These are phyloP conservation scores for Monosporascus sp. DNA, from an alignment of 2,329 filamentous ascomycete genomes.

Conservation along the genomic window DNA sequence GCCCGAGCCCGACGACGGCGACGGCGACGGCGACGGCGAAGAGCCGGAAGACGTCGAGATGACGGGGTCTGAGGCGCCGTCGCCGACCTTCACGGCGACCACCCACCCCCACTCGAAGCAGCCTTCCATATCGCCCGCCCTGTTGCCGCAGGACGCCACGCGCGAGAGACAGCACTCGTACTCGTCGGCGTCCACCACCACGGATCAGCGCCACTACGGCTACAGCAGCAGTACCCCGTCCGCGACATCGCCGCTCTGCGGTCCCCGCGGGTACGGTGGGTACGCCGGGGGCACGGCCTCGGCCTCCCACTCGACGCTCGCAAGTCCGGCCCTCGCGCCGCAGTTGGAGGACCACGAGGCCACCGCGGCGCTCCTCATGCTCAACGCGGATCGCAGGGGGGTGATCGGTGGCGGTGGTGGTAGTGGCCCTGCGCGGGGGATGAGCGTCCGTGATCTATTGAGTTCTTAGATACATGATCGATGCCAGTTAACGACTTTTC, in stretches of 20 bases:
- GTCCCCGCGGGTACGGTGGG: slow-evolving; percentile 32
- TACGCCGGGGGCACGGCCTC: slow-evolving; percentile 32
- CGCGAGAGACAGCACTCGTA: slow-evolving; percentile 45
- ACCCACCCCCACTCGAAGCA: slow-evolving; percentile 29
- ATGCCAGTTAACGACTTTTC: neutral
- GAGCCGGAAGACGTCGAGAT: slow-evolving; percentile 54
- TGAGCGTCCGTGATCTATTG: slow-evolving; percentile 51
- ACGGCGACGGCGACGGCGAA: slow-evolving; percentile 27
- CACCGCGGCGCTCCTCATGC: slow-evolving; percentile 80
- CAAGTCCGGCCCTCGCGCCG: slow-evolving; percentile 52
- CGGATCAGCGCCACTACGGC: slow-evolving; percentile 37
- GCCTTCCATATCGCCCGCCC: slow-evolving; percentile 48
- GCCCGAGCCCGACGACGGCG: slow-evolving; percentile 16
- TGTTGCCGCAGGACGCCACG: slow-evolving; percentile 38
- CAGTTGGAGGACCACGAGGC: slow-evolving; percentile 69
- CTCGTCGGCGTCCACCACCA: slow-evolving; percentile 44
- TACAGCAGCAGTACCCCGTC: slow-evolving; percentile 22
- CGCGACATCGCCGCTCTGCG: slow-evolving; percentile 40
- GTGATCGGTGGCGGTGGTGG: slow-evolving; percentile 14
- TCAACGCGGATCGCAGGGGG: slow-evolving; percentile 70
- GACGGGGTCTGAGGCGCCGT: slow-evolving; percentile 46
- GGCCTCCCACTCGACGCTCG: slow-evolving; percentile 45
- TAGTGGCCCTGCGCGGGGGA: slow-evolving; percentile 33
- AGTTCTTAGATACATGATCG: slow-evolving; percentile 36
- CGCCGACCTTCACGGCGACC: slow-evolving; percentile 37